Conservation (phyloP, 1,139 yeast species). For the Lodderomyces parapsilosis region DNA sequence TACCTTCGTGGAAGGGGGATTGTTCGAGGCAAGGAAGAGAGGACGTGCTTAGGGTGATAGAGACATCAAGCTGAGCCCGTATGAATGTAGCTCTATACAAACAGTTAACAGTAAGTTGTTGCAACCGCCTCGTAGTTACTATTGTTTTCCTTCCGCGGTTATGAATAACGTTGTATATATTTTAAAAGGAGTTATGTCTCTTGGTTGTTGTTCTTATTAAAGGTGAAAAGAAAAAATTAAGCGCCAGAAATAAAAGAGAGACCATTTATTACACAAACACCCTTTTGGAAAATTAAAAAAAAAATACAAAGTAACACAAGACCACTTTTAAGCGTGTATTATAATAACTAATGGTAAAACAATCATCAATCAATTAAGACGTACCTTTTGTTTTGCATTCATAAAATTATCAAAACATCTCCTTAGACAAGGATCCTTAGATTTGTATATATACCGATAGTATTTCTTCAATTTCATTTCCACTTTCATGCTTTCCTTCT, state of each 20-base stretch:
- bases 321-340: too few species aligned
- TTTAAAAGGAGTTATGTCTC: not conserved
- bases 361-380: not conserved
- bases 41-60: too few species aligned
- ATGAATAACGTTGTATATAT: not conserved
- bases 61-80: too few species aligned
- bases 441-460: conserved; percentile 1
- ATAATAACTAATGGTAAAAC: not conserved
- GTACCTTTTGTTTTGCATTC: not conserved
- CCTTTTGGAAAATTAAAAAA: not conserved
- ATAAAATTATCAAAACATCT: not conserved
- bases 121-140: too few species aligned
- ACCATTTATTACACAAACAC: conserved; percentile 1
- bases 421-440: not conserved
- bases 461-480: not conserved
- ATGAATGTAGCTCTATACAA: too few species aligned
- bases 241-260: not conserved
- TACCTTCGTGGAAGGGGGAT: not conserved
- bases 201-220: too few species aligned
- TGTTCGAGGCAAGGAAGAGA: too few species aligned
- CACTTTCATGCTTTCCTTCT: not conserved
- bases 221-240: too few species aligned
- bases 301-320: not conserved
- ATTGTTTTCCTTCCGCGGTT: too few species aligned
- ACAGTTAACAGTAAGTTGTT: too few species aligned